Evolutionary conservation across 2,329 filamentous ascomycete species (phyloP).

Genomic region (Colletotrichum graminicola): DNA sequence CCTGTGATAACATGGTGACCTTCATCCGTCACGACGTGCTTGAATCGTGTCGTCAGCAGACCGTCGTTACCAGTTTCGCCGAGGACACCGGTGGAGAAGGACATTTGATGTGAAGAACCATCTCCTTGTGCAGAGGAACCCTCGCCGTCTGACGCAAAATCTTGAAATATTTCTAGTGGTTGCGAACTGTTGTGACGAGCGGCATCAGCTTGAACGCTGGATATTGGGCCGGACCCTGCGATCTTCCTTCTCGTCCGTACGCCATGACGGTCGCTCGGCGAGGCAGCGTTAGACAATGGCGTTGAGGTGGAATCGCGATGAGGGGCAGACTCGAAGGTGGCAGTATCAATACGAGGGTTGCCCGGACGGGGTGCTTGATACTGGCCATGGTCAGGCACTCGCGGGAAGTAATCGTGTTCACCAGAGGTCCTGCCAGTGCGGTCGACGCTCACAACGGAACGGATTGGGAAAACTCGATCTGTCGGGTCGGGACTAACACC

Average conservation of each 20-base stretch:
- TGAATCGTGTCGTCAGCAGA: slow-evolving; percentile 79
- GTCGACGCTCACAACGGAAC: slow-evolving; percentile 81
- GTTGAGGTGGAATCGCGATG: slow-evolving; percentile 29
- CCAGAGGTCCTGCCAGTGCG: slow-evolving; percentile 58
- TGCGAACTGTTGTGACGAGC: slow-evolving; percentile 52
- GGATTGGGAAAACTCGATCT: slow-evolving; percentile 83
- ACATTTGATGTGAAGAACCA: slow-evolving; percentile 10
- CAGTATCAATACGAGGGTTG: slow-evolving; percentile 48
- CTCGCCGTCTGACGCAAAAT: slow-evolving; percentile 47
- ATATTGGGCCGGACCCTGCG: slow-evolving; percentile 54
- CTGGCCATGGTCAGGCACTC: slow-evolving; percentile 50
- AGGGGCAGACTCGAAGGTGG: slow-evolving; percentile 44
- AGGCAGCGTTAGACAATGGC: slow-evolving; percentile 28
- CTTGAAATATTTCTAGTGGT: slow-evolving; percentile 49
- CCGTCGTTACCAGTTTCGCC: slow-evolving; percentile 18
- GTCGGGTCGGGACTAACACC: slow-evolving; percentile 51
- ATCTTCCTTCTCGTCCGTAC: slow-evolving; percentile 50
- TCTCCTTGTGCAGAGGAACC: slow-evolving; percentile 15
- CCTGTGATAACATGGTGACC: slow-evolving; percentile 89
- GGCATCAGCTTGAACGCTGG: slow-evolving; percentile 61
- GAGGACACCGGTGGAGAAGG: slow-evolving; percentile 1
- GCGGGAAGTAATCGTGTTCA: slow-evolving; percentile 55
- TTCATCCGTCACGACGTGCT: slow-evolving; percentile 79
- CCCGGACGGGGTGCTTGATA: slow-evolving; percentile 49
- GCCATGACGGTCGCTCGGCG: slow-evolving; percentile 43